Evolutionary conservation across 2,329 filamentous ascomycete genomes (phyloP), one percentile per base, ranked within the genome.

Genomic region (Venturia oleaginea): DNA sequence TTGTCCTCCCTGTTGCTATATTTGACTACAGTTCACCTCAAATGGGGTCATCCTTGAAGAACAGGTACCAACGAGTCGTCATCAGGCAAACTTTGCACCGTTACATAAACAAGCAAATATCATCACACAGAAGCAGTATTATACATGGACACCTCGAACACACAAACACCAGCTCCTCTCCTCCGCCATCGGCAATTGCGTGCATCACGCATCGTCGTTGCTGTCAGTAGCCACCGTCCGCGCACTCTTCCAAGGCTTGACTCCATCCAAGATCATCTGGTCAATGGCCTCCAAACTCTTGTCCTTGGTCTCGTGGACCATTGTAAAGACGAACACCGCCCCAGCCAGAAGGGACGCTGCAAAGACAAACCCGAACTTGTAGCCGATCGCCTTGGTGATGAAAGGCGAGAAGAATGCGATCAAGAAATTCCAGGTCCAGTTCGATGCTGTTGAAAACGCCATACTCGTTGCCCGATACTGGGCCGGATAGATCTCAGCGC

Each of bases 211-310:
- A 11, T 51, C 46, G 22, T 22, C 22, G 22, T 51, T 51, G 11
- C 24, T 13, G 46, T 27, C 46, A 30, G 46, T 22, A 51, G 11
- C 13, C 15, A 27, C 46, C 11, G 27, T 57, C 27, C 24, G 30
- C 46, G 51, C 51, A 57, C 84, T 87, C 78, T 85, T 83, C 77
- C 83, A 84, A 0, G 88, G 86, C 68, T 78, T 83, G 27, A 90
- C 85, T 32, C 77, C 77, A 60, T 87, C 78, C 43, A 90, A 79
- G 68, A 91, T 91, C 86, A 89, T 89, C 61, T 85, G 87, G 70
- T 92, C 90, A 64, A 92, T 88, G 73, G 92, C 88, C 76, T 92
- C 90, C 1, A 93, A 80, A 0, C 84, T 86, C 8, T 88, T 83
- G 63, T 87, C 89, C 71, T 89, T 86, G 59, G 84, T 86, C 72